Base-by-base conservation (phyloP, 2,329 filamentous ascomycete species). In the Chrysoporthe cubensis region DNA sequence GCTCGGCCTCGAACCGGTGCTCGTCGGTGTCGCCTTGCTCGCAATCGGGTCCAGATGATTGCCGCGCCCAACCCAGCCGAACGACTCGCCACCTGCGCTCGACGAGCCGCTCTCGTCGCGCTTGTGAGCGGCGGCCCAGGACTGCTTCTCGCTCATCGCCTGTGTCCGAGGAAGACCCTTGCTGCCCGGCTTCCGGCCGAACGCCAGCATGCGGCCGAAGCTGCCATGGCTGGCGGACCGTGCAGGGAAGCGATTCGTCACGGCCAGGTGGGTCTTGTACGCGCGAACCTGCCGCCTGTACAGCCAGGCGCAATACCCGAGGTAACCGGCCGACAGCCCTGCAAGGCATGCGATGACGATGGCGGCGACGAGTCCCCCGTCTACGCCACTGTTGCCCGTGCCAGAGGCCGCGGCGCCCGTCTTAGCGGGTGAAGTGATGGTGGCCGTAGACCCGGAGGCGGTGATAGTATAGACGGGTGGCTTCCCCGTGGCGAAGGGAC, bases 271-370 rank as follows among this genome's bases (percentile, higher is more conserved):
- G 44, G 85, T 82, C 77, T 90, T 89, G 82, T 93, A 94, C 11
- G 91, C 85, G 42, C 81, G 78, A 18, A 93, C 85, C 76, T 91
- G 90, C 61, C 89, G 88, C 40, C 90, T 85, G 80, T 93, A 93
- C 8, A 94, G 80, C 87, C 89, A 93, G 21, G 87, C 85, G 78
- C 89, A 91, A 81, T 91, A 92, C 58, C 87, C 89, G 14, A 92
- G 84, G 75, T 92, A 92, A 1, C 81, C 79, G 2, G 88, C 89
- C 0, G 88, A 73, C 21, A 91, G 72, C 60, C 87, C 87, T 4
- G 91, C 82, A 4, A 90, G 74, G n/a, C 88, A 90, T 0, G 91
- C 91, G 43, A 93, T 80, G 26, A 90, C 78, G 37, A 82, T 81
- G 1, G 82, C 81, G 18, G 81, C 81, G 62, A 86, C 81, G 16